phyloP scores from a whole-genome alignment of 306 rosid species.

The Crataegus laevigata region DNA sequence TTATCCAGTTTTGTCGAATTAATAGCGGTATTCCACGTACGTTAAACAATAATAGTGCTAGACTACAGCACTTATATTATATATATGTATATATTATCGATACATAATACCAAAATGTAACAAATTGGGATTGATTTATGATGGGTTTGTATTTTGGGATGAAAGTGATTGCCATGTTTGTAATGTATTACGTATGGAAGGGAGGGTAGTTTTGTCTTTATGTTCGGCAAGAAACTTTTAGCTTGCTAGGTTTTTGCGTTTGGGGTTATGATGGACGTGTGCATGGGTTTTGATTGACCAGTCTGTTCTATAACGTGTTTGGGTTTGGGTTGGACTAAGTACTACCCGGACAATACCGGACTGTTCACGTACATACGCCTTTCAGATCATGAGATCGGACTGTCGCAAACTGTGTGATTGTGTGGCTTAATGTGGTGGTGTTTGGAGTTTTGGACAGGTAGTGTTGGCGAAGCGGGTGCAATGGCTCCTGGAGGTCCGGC shows the following conservation, averaged over 20 bases:
- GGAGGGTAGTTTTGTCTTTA: neutral
- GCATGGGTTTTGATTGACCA: conserved; percentile 47
- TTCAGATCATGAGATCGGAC: neutral
- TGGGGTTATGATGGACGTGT: conserved; percentile 42
- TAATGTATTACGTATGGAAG: neutral
- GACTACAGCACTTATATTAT: too few relatives aligned
- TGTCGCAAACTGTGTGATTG: neutral
- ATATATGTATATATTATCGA: too few relatives aligned
- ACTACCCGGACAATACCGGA: neutral
- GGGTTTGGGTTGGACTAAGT: neutral
- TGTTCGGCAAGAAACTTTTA: too few relatives aligned
- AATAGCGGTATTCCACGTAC: too few relatives aligned
- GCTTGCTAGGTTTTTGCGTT: neutral
- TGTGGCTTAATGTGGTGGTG: neutral
- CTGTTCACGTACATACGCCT: neutral
- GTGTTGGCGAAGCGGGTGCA: conserved; percentile 28
- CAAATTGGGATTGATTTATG: neutral
- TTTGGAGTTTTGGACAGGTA: neutral
- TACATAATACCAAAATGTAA: neutral
- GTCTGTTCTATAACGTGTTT: neutral
- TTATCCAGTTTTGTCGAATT: too few relatives aligned
- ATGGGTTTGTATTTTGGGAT: neutral
- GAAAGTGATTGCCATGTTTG: neutral
- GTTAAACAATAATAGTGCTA: too few relatives aligned
- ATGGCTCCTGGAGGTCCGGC: conserved; percentile 23